phyloP scores from a whole-genome alignment of 257 asterid genomes.

The Penstemon davidsonii region DNA sequence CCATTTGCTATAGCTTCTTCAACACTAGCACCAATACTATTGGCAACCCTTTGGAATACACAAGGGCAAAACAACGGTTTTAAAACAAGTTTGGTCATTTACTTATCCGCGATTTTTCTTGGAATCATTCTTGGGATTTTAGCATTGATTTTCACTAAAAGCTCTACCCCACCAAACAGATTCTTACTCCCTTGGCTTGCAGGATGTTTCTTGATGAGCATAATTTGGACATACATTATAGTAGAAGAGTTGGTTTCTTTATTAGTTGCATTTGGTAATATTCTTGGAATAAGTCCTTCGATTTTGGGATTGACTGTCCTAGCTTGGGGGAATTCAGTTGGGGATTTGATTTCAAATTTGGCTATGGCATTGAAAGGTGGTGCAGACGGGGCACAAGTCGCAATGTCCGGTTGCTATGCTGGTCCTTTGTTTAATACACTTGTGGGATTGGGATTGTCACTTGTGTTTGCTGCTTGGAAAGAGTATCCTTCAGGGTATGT shows the following conservation, averaged over 20 bases:
- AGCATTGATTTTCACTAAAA: slow-evolving; percentile 38
- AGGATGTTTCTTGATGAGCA: slow-evolving; percentile 72
- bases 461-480: slow-evolving; percentile 56
- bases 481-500: slow-evolving; percentile 50
- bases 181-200: slow-evolving; percentile 57
- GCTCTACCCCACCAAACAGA: slow-evolving; percentile 57
- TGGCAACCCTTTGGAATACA: slow-evolving; percentile 39
- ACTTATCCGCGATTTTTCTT: slow-evolving; percentile 22
- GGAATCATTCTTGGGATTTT: slow-evolving; percentile 51
- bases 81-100: slow-evolving; percentile 24
- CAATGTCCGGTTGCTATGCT: slow-evolving; percentile 80
- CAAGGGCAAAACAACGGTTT: slow-evolving; percentile 22
- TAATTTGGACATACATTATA: slow-evolving; percentile 65
- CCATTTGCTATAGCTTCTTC: slow-evolving; percentile 48
- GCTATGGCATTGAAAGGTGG: slow-evolving; percentile 72
- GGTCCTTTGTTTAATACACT: slow-evolving; percentile 75
- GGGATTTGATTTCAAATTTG: slow-evolving; percentile 69
- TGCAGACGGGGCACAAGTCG: slow-evolving; percentile 68
- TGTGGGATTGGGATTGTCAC: slow-evolving; percentile 77
- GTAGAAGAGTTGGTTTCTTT: slow-evolving; percentile 69
- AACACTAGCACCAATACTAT: slow-evolving; percentile 51
- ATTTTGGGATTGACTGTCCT: slow-evolving; percentile 74
- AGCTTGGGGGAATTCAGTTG: slow-evolving; percentile 90
- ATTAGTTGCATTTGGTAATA: slow-evolving; percentile 54
- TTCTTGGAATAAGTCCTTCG: slow-evolving; percentile 67